Base-by-base conservation (phyloP, 2,329 filamentous ascomycete genomes). In the Dactylellina drechsleri region DNA sequence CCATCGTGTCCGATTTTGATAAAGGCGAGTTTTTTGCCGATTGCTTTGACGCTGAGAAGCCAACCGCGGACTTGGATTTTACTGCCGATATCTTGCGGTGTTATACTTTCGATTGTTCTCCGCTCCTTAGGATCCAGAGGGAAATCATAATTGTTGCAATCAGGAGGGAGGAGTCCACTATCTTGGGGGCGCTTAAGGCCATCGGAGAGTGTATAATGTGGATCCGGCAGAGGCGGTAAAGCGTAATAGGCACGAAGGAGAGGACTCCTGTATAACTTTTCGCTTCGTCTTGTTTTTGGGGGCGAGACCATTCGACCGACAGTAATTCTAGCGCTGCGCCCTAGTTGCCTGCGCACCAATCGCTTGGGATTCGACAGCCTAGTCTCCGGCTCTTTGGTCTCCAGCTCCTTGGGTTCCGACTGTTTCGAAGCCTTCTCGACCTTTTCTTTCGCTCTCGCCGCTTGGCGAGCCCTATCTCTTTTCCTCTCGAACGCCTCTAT, bases 31-130 rank as follows among this genome's bases (percentile, higher is more conserved):
- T 62, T 59, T 43, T 76, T 73, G 18, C 57, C 67, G 3, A 77
- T 49, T 13, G 64, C 53, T 13, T 67, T 61, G 26, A 65, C 45
- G 3, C 62, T 56, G 36, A 59, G 52, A 28, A 80, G 59, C 61
- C 71, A 79, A 53, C 78, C 79, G 15, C 79, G 78, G 18, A 80
- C 26, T 10, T 70, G 65, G 5, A 80, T 64, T 2, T 41, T 57
- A 31, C 77, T 43, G 4, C 58, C 76, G 10, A 77, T 61, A 40
- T 75, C 15, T n/a, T 56, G 12, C 4, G 50, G 28, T 8, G 66
- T 57, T 7, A 79, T 75, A 10, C 77, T 66, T 47, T 66, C 59
- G 13, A 79, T 45, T 13, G 60, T 71, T 43, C 45, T 62, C 40
- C 18, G 52, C n/a, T 40, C 7, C 16, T 16, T 16, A 13, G 36